Evolutionary conservation across 805 yeast genomes (phyloP).

Genomic region (Saturnispora gosingensis): DNA sequence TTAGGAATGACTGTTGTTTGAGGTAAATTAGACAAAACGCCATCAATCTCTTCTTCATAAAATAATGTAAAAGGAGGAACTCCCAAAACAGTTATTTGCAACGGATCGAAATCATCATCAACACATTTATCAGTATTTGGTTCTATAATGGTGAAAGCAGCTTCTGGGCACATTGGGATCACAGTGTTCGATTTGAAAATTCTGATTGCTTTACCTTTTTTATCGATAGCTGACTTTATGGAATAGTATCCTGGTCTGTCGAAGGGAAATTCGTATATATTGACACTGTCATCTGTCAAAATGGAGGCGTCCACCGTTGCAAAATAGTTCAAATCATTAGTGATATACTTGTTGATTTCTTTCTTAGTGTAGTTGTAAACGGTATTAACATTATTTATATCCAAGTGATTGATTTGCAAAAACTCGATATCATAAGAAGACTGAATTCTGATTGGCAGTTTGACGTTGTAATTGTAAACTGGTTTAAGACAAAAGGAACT

Average conservation of each 20-base stretch:
- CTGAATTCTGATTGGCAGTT: constrained; percentile 70
- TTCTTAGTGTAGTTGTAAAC: constrained; percentile 46
- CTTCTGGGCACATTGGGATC: constrained; percentile 73
- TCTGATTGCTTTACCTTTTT: constrained; percentile 44
- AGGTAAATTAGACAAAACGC: constrained; percentile 22
- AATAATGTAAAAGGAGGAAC: constrained; percentile 65
- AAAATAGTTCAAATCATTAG: constrained; percentile 17
- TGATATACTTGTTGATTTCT: constrained; percentile 37
- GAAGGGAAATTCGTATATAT: constrained; percentile 58
- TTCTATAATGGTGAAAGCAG: constrained; percentile 31
- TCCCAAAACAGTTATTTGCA: constrained; percentile 52
- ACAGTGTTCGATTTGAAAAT: constrained; percentile 52
- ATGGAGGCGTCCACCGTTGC: constrained; percentile 14
- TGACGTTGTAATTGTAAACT: constrained; percentile 24
- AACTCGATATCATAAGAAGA: constrained; percentile 64
- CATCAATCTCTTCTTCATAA: constrained; percentile 40
- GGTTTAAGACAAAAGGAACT: constrained; percentile 53
- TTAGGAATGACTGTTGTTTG: constrained; percentile 34
- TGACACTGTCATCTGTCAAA: constrained; percentile 32
- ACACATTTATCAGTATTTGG: constrained; percentile 46
- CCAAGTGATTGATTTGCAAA: constrained; percentile 54
- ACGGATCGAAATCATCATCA: constrained; percentile 38
- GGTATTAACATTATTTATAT: constrained; percentile 41
- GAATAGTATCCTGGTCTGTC: constrained; percentile 69
- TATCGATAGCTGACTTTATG: constrained; percentile 57